These are phyloP conservation scores for Parastagonospora avenae DNA, from an alignment of 2,329 filamentous ascomycete genomes.

Conservation along the genomic window DNA sequence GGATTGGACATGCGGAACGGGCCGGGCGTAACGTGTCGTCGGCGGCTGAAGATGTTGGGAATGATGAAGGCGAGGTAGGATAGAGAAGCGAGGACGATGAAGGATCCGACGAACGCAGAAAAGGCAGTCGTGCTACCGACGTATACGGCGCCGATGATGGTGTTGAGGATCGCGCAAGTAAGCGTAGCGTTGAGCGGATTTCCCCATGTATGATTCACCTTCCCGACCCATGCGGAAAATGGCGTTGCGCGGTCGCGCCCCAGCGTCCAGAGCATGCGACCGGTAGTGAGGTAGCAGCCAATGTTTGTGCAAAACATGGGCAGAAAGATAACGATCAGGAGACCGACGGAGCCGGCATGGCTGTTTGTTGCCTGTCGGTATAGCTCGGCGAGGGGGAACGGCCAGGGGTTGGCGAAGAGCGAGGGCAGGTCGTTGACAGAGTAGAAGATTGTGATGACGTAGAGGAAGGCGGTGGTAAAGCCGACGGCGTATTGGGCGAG, in stretches of 20 bases:
- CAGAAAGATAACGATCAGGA: conserved; percentile 60
- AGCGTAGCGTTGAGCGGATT: conserved; percentile 64
- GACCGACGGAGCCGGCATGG: conserved; percentile 48
- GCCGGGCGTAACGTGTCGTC: conserved; percentile 57
- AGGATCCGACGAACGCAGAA: conserved; percentile 67
- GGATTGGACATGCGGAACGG: conserved; percentile 60
- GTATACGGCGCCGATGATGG: conserved; percentile 67
- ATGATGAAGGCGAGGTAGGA: conserved; percentile 70
- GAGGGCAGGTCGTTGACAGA: conserved; percentile 62
- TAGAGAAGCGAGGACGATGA: conserved; percentile 59
- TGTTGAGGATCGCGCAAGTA: conserved; percentile 56
- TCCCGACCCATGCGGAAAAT: conserved; percentile 54
- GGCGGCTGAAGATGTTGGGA: conserved; percentile 48
- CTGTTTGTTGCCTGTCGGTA: conserved; percentile 59
- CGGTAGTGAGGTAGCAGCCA: conserved; percentile 64
- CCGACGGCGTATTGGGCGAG: conserved; percentile 46
- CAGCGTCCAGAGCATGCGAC: conserved; percentile 68
- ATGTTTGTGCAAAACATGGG: conserved; percentile 59
- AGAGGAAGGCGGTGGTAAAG: conserved; percentile 44
- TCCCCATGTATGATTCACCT: conserved; percentile 53
- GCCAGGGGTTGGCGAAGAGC: conserved; percentile 54
- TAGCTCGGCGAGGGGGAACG: conserved; percentile 69
- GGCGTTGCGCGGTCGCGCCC: conserved; percentile 64
- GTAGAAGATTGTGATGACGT: conserved; percentile 57
- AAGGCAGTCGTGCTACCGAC: conserved; percentile 71